Percentiles rank a stretch among this genome's conserved stretches.
phyloP scores from a whole-genome alignment of 108 stramenopile genomes.

The Schizochytrium sp. region DNA sequence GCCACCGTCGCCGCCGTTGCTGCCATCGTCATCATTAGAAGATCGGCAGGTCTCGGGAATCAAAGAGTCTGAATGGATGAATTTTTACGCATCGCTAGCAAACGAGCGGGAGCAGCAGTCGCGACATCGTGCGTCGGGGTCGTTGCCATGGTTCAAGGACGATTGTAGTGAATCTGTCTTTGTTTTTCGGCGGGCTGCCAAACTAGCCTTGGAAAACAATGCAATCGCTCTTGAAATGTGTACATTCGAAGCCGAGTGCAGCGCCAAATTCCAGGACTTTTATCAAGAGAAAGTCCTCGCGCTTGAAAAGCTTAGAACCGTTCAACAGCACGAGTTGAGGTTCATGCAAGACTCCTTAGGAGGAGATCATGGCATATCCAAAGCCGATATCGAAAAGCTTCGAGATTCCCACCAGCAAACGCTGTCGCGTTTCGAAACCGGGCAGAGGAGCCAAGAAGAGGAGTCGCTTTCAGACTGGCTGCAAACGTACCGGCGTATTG shows the following conservation, averaged over 20 bases:
- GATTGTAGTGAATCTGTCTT: background rate
- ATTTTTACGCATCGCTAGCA: too few species aligned
- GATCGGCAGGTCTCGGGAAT: too few species aligned
- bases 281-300: background rate
- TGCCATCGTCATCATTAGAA: too few species aligned
- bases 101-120: background rate
- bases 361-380: background rate
- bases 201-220: background rate
- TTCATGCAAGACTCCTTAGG: background rate
- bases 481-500: too few species aligned
- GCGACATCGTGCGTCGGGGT: background rate
- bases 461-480: too few species aligned
- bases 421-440: background rate
- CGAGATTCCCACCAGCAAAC: background rate
- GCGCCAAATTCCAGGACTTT: background rate
- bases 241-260: background rate
- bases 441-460: background rate
- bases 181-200: background rate
- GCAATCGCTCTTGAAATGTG: background rate
- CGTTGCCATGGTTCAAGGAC: background rate
- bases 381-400: background rate
- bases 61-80: too few species aligned
- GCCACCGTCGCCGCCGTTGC: too few species aligned
- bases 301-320: background rate
- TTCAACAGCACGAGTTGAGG: background rate